Evolutionary conservation across 1,139 yeast species (phyloP).

Genomic region (Geotrichum aggregatum): DNA sequence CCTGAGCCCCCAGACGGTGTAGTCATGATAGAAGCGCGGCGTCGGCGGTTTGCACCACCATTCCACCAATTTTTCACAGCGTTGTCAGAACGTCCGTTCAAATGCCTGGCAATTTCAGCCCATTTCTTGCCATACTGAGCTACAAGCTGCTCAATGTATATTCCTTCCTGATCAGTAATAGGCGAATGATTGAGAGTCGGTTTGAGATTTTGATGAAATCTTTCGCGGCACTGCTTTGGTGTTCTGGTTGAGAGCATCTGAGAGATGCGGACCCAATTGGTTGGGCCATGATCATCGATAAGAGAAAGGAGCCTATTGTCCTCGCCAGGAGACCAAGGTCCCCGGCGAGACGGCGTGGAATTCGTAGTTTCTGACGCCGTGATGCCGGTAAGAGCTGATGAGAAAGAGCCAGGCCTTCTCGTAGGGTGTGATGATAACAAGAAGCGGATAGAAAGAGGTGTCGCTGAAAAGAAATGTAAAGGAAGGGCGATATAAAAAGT

Average conservation of each 20-base stretch:
- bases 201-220: slow-evolving; percentile 87
- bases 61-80: slow-evolving; percentile 98
- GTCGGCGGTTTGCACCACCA: slow-evolving; percentile 79
- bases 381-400: background rate
- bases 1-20: background rate
- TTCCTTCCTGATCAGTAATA: slow-evolving; percentile 80
- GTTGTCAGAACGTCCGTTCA: slow-evolving; percentile 83
- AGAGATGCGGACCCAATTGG: slow-evolving; percentile 86
- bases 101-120: slow-evolving; percentile 90
- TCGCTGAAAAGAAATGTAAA: slow-evolving; percentile 1
- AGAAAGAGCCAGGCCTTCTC: background rate
- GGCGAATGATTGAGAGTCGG: slow-evolving; percentile 80
- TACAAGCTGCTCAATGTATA: slow-evolving; percentile 72
- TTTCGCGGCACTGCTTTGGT: slow-evolving; percentile 88
- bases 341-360: slow-evolving; percentile 44
- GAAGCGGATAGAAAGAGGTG: slow-evolving; percentile 9
- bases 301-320: slow-evolving; percentile 68
- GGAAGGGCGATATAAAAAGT: slow-evolving; percentile 5
- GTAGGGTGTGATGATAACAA: background rate
- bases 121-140: slow-evolving; percentile 80
- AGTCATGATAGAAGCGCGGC: slow-evolving; percentile 45
- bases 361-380: slow-evolving; percentile 14
- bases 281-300: slow-evolving; percentile 71
- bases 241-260: slow-evolving; percentile 70
- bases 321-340: slow-evolving; percentile 89